Base-by-base conservation (phyloP, 116 monocot genomes). In the Iris pallida region DNA sequence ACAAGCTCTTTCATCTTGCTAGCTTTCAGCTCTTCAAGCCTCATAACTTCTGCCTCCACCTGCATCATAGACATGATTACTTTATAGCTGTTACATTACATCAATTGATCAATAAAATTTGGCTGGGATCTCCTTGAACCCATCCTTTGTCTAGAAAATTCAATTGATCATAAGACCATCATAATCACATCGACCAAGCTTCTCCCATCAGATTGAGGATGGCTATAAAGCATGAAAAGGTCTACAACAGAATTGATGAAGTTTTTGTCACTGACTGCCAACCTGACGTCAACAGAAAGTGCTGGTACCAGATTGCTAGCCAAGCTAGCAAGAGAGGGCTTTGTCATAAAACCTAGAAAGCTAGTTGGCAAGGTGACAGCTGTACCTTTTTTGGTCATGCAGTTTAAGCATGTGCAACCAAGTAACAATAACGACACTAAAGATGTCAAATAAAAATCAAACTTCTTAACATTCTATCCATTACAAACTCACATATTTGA, bases 1-100 rank as follows among this genome's bases (percentile, higher is more conserved):
- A 98, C 78, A 13, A 93, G 67, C 48, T 98, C 90, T 69, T 93
- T 98, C 88, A 90, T 86, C 68, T 84, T 98, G 61, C 93, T 88
- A 5, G 78, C 73, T 74, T 98, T 98, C 8, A 93, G 76, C 18
- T 68, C 69, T 75, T 98, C 90, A 60, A 98, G 81, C 70, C 93
- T 85, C 20, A 66, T 66, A 61, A 93, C 98, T 74, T 98, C 98
- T 55, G 70, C 72, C 57, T 87, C 90, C 60, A 90, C 87, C 98
- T 98, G 73, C 71, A 80, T 20, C n/a, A 73, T 6, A 56, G 51
- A 53, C 17, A 19, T 18, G 43, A 16, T 16, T 67, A n/a, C n/a
- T 46, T 44, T 16, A 59, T 49, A 30, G 47, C 17, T 20, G 53
- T 47, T 45, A 48, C n/a, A 52, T 53, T 53, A 53, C 42, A 52